Conservation (phyloP, 805 yeast species). For the Lipomyces yamanashiensis region DNA sequence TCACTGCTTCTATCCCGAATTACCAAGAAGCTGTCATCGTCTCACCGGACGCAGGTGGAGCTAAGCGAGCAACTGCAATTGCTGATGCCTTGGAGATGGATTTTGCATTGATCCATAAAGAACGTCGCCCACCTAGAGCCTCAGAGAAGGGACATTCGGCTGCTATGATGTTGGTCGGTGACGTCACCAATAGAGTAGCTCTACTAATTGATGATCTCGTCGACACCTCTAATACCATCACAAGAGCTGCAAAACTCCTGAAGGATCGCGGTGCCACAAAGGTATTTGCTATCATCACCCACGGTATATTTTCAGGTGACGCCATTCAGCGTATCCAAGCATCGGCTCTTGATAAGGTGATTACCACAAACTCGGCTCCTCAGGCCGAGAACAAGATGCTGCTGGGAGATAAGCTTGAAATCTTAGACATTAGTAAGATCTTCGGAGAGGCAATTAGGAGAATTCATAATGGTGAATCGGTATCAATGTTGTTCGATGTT, state of each 20-base stretch:
- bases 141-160: constrained; percentile 50
- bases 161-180: constrained; percentile 95
- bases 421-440: constrained; percentile 83
- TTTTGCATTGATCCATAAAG: constrained; percentile 95
- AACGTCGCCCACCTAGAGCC: constrained; percentile 59
- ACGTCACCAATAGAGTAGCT: constrained; percentile 83
- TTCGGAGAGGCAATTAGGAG: constrained; percentile 95
- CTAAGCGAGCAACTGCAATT: constrained; percentile 91
- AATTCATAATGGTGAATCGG: constrained; percentile 96
- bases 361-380: constrained; percentile 91
- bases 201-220: constrained; percentile 92
- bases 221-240: constrained; percentile 90
- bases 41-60: constrained; percentile 99
- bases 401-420: constrained; percentile 69
- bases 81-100: constrained; percentile 89
- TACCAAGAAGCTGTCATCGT: constrained; percentile 86
- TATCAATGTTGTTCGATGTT: constrained; percentile 82
- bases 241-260: constrained; percentile 87
- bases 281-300: constrained; percentile 88
- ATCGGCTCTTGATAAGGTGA: constrained; percentile 77
- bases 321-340: constrained; percentile 72
- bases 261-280: constrained; percentile 91
- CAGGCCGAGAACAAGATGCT: constrained; percentile 63
- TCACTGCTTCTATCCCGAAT: constrained; percentile 74
- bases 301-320: constrained; percentile 91